phyloP scores from a whole-genome alignment of 1,139 yeast genomes.

The Suhomyces bribrorum region DNA sequence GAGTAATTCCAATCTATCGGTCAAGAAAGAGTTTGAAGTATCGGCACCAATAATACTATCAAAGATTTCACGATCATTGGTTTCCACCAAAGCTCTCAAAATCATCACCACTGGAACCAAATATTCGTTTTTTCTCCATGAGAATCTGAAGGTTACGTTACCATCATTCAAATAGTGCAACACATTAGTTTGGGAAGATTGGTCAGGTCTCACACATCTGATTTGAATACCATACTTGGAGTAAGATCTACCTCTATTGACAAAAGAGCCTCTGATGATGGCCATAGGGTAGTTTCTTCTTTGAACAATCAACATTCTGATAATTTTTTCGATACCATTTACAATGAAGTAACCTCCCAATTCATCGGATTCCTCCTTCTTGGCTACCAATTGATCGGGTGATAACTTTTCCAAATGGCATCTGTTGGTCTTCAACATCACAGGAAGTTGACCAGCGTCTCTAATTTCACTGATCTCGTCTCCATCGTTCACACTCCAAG shows the following conservation, averaged over 20 bases:
- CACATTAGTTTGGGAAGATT: slow-evolving; percentile 95
- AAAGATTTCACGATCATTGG: slow-evolving; percentile 91
- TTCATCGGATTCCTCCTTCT: slow-evolving; percentile 92
- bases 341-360: slow-evolving; percentile 95
- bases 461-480: slow-evolving; percentile 80
- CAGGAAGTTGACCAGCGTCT: slow-evolving; percentile 90
- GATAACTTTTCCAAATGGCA: slow-evolving; percentile 85
- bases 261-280: slow-evolving; percentile 89
- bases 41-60: slow-evolving; percentile 95
- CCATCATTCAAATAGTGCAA: slow-evolving; percentile 95
- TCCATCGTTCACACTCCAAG: slow-evolving; percentile 85
- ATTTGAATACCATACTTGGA: slow-evolving; percentile 91
- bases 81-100: slow-evolving; percentile 83
- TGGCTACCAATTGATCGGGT: slow-evolving; percentile 75
- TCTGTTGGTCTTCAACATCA: slow-evolving; percentile 86
- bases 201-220: slow-evolving; percentile 93
- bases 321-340: slow-evolving; percentile 93
- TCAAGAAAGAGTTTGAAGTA: slow-evolving; percentile 82
- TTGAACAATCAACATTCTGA: slow-evolving; percentile 97
- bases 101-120: slow-evolving; percentile 92
- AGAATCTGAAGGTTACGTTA: slow-evolving; percentile 91
- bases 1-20: slow-evolving; percentile 95
- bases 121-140: slow-evolving; percentile 96
- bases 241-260: slow-evolving; percentile 90
- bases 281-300: slow-evolving; percentile 99